Conservation (phyloP, 78 protist genomes). For the Dictyostelium citrinum region DNA sequence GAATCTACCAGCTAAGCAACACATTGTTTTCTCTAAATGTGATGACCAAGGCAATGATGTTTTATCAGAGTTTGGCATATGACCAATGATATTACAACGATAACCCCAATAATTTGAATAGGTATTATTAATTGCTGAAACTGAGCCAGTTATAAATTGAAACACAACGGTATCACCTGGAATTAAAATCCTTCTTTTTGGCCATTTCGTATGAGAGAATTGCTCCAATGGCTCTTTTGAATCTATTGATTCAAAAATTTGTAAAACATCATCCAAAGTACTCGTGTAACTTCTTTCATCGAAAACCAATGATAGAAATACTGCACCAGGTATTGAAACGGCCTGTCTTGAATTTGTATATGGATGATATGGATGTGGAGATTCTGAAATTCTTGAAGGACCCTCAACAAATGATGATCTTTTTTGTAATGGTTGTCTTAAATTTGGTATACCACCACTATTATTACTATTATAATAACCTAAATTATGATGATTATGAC, state of each 20-base stretch:
- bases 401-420: conserved; percentile 72
- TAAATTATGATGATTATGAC: neutral
- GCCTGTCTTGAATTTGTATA: conserved; percentile 54
- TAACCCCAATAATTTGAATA: conserved; percentile 75
- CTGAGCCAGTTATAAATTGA: conserved; percentile 44
- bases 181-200: conserved; percentile 72
- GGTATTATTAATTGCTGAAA: neutral
- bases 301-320: conserved; percentile 66
- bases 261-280: conserved; percentile 29
- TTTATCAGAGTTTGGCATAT: conserved; percentile 79
- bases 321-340: conserved; percentile 69
- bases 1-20: conserved; percentile 73
- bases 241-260: conserved; percentile 47
- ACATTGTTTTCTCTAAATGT: conserved; percentile 79
- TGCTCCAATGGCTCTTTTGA: conserved; percentile 65
- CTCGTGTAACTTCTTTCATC: conserved; percentile 55
- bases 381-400: conserved; percentile 55
- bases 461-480: neutral
- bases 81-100: conserved; percentile 69
- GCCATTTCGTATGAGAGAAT: conserved; percentile 62
- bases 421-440: conserved; percentile 65
- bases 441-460: neutral
- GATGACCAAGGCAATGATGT: conserved; percentile 76
- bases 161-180: conserved; percentile 82
- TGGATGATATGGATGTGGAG: conserved; percentile 74